phyloP scores from a whole-genome alignment of 2,329 filamentous ascomycete species.

The Botrytis galanthina region DNA sequence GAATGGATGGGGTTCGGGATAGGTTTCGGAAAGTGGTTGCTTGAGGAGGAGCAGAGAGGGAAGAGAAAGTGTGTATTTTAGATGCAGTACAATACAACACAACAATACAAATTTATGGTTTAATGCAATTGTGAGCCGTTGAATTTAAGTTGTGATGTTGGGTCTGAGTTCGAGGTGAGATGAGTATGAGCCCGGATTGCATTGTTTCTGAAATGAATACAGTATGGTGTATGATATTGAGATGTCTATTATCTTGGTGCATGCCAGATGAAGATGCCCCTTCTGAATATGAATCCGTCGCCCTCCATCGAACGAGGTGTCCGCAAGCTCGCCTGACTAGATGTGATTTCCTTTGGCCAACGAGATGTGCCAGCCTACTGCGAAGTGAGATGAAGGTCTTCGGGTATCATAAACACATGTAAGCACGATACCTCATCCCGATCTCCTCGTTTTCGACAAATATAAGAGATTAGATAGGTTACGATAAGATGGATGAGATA shows the following conservation, averaged over 20 bases:
- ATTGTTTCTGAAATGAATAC: neutral
- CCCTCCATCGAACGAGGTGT: neutral
- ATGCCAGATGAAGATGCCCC: neutral
- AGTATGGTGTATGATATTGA: neutral
- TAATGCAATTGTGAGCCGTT: neutral
- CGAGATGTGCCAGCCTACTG: neutral
- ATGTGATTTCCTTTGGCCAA: neutral
- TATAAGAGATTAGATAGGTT: neutral
- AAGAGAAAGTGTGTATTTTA: constrained; percentile 19
- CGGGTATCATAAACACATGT: neutral
- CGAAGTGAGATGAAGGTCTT: neutral
- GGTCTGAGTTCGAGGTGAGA: neutral
- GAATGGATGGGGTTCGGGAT: neutral
- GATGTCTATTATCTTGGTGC: neutral
- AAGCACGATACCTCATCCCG: neutral
- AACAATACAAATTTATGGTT: constrained; percentile 16
- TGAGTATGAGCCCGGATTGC: neutral
- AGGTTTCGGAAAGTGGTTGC: neutral
- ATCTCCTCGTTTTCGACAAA: neutral
- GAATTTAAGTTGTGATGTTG: constrained; percentile 3
- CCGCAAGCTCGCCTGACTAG: neutral
- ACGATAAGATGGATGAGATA: neutral
- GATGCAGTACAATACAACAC: constrained; percentile 9
- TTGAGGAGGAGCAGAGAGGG: neutral
- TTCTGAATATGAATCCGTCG: neutral